Evolutionary conservation across 805 yeast species (phyloP), one percentile per base, ranked within the genome.

Genomic region (Candida fluviatilis): DNA sequence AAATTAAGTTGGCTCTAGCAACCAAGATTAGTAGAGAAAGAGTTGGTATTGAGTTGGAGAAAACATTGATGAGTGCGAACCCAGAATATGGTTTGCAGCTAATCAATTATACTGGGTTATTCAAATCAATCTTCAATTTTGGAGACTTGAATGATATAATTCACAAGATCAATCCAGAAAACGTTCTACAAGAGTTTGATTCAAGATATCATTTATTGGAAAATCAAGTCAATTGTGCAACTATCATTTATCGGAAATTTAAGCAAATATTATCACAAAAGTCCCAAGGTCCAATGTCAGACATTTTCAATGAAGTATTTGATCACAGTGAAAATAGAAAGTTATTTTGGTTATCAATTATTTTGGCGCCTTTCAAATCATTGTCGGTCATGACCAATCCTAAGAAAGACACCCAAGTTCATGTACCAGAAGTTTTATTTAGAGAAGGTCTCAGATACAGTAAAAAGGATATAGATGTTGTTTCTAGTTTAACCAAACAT

Each of bases 21-120:
- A 69, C 73, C 19, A 93, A 93, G 52, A 89, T 93, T 35, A 85
- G 95, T 40, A 71, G 93, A 37, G 99, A 93, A 58, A 71, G 99
- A 46, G 79, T 93, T 13, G 97, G 96, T 2, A 80, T 77, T 4
- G 99, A 93, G 54, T 58, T 90, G 35, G 80, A 73, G 32, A 93
- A 93, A 58, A 83, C 83, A 28, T 63, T 91, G n/a, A 59, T 60
- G n/a, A 77, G 89, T 5, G 53, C 63, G 5, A 71, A 81, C 49
- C 85, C 90, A 0, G 58, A 69, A 0, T 71, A 76, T 43, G 96
- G 93, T 0, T 59, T 89, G 40, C 58, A 68, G 16, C 57, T 84
- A 42, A 66, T 90, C 27, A 72, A 72, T 34, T 64, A 70, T 27
- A 76, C 80, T 11, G 68, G 69, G 1, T 64, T 89, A 27, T 76